These are phyloP conservation scores for Xanthoconium purpureum DNA, from an alignment of 768 basidiomycete genomes.

Conservation along the genomic window DNA sequence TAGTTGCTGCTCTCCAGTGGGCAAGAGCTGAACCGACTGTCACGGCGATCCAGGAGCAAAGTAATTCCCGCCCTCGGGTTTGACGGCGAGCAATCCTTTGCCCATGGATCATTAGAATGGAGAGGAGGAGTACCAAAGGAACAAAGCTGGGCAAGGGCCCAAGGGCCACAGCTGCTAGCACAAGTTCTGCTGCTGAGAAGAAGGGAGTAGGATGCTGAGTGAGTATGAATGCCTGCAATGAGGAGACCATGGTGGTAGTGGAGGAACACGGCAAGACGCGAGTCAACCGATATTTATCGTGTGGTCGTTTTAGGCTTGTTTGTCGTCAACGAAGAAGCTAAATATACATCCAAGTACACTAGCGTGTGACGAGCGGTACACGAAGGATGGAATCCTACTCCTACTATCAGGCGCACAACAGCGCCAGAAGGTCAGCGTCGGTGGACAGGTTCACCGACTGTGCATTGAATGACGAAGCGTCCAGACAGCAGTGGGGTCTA, in stretches of 20 bases:
- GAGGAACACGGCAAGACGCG: neutral
- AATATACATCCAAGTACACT: neutral
- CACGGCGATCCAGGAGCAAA: constrained; percentile 37
- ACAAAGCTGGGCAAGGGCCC: constrained; percentile 32
- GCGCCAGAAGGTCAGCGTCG: neutral
- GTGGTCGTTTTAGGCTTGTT: constrained; percentile 21
- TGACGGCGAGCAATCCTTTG: constrained; percentile 30
- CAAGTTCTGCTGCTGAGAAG: constrained; percentile 24
- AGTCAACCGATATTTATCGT: constrained; percentile 13
- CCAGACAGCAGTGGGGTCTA: neutral
- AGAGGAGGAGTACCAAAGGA: constrained; percentile 31
- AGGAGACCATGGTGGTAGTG: constrained; percentile 17
- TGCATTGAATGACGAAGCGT: too few species aligned
- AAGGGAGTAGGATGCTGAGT: constrained; percentile 20
- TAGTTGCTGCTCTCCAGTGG: constrained; percentile 41
- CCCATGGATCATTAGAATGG: constrained; percentile 29
- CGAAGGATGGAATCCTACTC: too few species aligned
- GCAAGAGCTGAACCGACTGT: constrained; percentile 42
- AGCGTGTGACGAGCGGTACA: neutral
- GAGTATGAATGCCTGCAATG: constrained; percentile 26
- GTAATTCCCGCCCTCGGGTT: constrained; percentile 27
- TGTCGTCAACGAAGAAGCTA: constrained; percentile 10
- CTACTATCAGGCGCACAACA: neutral
- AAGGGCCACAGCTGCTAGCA: constrained; percentile 26
- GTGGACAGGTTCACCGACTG: neutral